Evolutionary conservation across 2,329 filamentous ascomycete genomes (phyloP), one percentile per base, ranked within the genome.

Genomic region (Aspergillus awamori): DNA sequence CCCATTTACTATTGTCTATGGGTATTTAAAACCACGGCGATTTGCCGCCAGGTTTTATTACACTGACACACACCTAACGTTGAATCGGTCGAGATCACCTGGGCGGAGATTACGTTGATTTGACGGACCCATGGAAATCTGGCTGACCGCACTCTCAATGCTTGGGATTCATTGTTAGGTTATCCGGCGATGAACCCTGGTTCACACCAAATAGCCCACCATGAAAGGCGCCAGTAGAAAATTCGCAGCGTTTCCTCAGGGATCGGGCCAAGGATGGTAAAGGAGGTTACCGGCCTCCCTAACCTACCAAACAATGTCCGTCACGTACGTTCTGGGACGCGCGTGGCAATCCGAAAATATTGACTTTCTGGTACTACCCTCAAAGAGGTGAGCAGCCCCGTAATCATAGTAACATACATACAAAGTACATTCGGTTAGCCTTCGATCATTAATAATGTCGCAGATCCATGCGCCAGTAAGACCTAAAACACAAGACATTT

Each of bases 301-400:
- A 30, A 30, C 24, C 24, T 57, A 38, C 47, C 48, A 53, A 38
- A 20, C 45, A 53, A 45, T 58, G 53, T 38, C 47, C 47, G 59
- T 63, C 60, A 59, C 63, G 58, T 59, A 63, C 56, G 47, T 62
- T 62, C 38, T 59, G 60, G 53, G 36, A 60, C 55, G 58, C 58
- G 63, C 63, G 60, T 67, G 64, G 63, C 55, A 58, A 60, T 58
- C 56, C 61, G 53, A 61, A 52, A 59, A 55, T 57, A 59, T 36
- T 45, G 55, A 59, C 26, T 62, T 53, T 57, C 22, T 61, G 59
- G 58, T 60, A 61, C 57, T 47, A 53, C 48, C 28, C 24, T 47
- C 51, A 56, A 51, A 38, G 51, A 55, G 59, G 48, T 45, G 54
- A 58, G 53, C 48, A 36, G 13, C n/a, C n/a, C 33, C 53, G 41